These are phyloP conservation scores for Monilinia fructigena DNA, from an alignment of 2,329 filamentous ascomycete genomes.

Conservation along the genomic window DNA sequence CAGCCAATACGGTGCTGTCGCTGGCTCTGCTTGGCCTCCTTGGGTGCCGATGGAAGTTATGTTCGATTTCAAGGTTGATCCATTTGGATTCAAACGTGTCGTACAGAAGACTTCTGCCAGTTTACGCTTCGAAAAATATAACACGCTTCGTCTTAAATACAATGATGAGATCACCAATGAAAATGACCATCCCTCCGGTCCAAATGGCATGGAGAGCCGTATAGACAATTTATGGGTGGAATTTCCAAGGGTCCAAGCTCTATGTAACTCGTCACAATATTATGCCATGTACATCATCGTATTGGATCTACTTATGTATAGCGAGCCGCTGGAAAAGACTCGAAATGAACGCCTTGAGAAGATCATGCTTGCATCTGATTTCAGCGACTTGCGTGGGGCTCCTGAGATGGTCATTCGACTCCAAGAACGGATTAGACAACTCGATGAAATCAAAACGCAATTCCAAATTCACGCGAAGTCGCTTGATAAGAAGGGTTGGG, in stretches of 20 bases:
- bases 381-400: slow-evolving; percentile 90
- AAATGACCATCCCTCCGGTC: slow-evolving; percentile 51
- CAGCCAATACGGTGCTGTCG: slow-evolving; percentile 83
- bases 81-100: slow-evolving; percentile 96
- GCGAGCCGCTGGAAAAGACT: slow-evolving; percentile 95
- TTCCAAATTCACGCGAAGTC: slow-evolving; percentile 91
- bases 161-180: slow-evolving; percentile 79
- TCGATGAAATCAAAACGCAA: slow-evolving; percentile 94
- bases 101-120: slow-evolving; percentile 95
- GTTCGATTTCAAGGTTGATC: slow-evolving; percentile 91
- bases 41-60: slow-evolving; percentile 99
- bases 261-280: slow-evolving; percentile 96
- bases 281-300: slow-evolving; percentile 99
- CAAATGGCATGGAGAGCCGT: slow-evolving; percentile 66
- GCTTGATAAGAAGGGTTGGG: slow-evolving; percentile 86
- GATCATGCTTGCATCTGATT: slow-evolving; percentile 98
- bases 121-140: slow-evolving; percentile 96
- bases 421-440: slow-evolving; percentile 86
- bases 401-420: slow-evolving; percentile 89
- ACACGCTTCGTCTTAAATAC: slow-evolving; percentile 92
- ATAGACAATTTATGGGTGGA: slow-evolving; percentile 97
- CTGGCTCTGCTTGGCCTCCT: slow-evolving; percentile 88
- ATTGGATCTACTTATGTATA: slow-evolving; percentile 92
- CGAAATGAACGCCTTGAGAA: slow-evolving; percentile 92
- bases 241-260: slow-evolving; percentile 88